Base-by-base conservation (phyloP, 441 rosid genomes). In the Manihot esculenta region DNA sequence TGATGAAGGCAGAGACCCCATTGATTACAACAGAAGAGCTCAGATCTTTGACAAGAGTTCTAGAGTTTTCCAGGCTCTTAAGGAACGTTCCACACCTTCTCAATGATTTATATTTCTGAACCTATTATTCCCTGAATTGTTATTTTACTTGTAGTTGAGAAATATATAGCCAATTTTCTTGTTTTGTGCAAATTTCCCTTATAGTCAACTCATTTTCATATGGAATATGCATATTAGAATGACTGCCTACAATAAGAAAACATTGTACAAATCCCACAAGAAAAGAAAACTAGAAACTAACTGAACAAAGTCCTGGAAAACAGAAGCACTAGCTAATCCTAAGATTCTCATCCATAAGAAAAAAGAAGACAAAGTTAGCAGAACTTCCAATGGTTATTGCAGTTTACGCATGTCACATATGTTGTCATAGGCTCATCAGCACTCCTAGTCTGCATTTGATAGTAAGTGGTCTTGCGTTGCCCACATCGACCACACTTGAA, bases 21-120 rank as follows among this genome's bases (percentile, higher is more conserved):
- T 49, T 41, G 98, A 93, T 80, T 90, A 89, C 76, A 85, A 74
- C 54, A 81, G 94, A 75, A 88, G 98, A 81, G 95, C 98, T 51
- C 89, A 81, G 73, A 85, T 93, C 54, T 93, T 93, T 74, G 84
- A 93, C 64, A 81, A 78, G 76, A 89, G 95, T 66, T 85, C 89
- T 64, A 66, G 65, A 74, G 88, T 88, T 51, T 88, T 92, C 70
- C 88, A 77, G 81, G 88, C 89, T 73, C 83, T 84, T 49, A 86
- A 83, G 84, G 79, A 77, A 20, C 73, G 57, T 21, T 56, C 27
- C 60, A 51, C 62, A 12, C 47, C 71, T 48, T 5, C 71, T 15
- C 70, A 26, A 26, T 24, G 26, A 56, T 8, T n/a, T n/a, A n/a
- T 26, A 5, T 56, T 26, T 38, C 42, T 38, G 5, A 38, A 38